Evolutionary conservation across 2,329 filamentous ascomycete species (phyloP).

Genomic region (Fonsecaea monophora): DNA sequence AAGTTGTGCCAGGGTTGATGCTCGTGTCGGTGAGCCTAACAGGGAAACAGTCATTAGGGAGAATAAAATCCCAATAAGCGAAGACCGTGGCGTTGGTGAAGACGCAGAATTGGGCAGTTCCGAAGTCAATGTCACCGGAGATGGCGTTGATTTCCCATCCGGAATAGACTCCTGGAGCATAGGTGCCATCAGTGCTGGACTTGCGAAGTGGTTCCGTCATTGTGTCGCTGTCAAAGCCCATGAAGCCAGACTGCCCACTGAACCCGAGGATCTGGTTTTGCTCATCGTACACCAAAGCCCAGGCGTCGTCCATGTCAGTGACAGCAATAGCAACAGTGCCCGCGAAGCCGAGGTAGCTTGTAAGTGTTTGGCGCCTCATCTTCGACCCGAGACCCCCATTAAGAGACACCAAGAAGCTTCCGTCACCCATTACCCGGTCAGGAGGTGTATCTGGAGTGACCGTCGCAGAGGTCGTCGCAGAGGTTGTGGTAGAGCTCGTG

Average conservation of each 20-base stretch:
- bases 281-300: conserved; percentile 6
- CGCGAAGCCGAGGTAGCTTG: conserved; percentile 21
- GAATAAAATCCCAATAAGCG: conserved; percentile 16
- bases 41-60: conserved; percentile 16
- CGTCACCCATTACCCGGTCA: conserved; percentile 12
- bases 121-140: conserved; percentile 8
- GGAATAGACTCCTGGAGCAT: conserved; percentile 10
- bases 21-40: conserved; percentile 3
- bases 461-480: neutral
- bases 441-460: conserved; percentile 17
- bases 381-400: neutral
- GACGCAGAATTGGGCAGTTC: conserved; percentile 16
- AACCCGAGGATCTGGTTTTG: conserved; percentile 16
- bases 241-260: conserved; percentile 15
- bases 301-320: conserved; percentile 13
- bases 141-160: conserved; percentile 13
- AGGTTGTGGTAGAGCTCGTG: neutral
- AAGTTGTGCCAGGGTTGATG: neutral
- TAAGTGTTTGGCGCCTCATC: conserved; percentile 12
- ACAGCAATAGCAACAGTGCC: conserved; percentile 22
- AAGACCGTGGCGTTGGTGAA: conserved; percentile 12
- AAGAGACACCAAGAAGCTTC: conserved; percentile 17
- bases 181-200: conserved; percentile 16
- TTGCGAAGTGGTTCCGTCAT: conserved; percentile 9
- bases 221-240: conserved; percentile 20